Conservation (phyloP, 2,329 filamentous ascomycete species). For the Chaetomiaceae sp. region DNA sequence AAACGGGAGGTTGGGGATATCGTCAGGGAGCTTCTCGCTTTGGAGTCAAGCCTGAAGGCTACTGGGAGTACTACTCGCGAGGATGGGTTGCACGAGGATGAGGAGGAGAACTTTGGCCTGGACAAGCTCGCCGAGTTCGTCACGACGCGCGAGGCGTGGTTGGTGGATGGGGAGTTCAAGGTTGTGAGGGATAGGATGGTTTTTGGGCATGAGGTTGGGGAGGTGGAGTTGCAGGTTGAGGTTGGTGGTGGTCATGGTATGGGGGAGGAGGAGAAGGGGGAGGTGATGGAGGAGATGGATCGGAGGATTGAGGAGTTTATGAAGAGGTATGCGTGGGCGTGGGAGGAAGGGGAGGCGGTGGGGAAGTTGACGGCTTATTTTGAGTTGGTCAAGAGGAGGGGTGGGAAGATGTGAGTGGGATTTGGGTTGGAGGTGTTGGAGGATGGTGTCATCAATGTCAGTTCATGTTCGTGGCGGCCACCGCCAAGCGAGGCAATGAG, state of each 20-base stretch:
- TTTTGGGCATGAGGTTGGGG: slow-evolving; percentile 20
- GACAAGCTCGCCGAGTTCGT: slow-evolving; percentile 17
- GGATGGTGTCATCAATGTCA: background rate
- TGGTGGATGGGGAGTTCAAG: slow-evolving; percentile 13
- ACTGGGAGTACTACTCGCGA: no score
- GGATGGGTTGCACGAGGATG: background rate
- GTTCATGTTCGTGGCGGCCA: no score
- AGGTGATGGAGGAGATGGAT: slow-evolving; percentile 19
- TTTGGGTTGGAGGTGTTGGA: background rate
- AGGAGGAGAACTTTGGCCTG: slow-evolving; percentile 14
- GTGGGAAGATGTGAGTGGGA: background rate
- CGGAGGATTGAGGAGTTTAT: slow-evolving; percentile 14
- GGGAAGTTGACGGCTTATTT: slow-evolving; percentile 20
- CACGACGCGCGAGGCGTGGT: slow-evolving; percentile 13
- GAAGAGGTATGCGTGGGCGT: slow-evolving; percentile 17
- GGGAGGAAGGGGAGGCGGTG: slow-evolving; percentile 9
- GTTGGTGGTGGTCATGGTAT: background rate
- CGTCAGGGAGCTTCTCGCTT: background rate
- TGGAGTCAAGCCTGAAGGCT: no score
- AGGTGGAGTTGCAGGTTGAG: slow-evolving; percentile 18
- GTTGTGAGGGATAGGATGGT: slow-evolving; percentile 18
- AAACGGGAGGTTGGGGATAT: background rate
- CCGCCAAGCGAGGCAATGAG: background rate
- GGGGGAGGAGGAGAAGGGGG: slow-evolving; percentile 9
- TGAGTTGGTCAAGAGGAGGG: slow-evolving; percentile 11